Evolutionary conservation across 306 rosid species (phyloP), one percentile per base, ranked within the genome.

Genomic region (Sesbania bispinosa): DNA sequence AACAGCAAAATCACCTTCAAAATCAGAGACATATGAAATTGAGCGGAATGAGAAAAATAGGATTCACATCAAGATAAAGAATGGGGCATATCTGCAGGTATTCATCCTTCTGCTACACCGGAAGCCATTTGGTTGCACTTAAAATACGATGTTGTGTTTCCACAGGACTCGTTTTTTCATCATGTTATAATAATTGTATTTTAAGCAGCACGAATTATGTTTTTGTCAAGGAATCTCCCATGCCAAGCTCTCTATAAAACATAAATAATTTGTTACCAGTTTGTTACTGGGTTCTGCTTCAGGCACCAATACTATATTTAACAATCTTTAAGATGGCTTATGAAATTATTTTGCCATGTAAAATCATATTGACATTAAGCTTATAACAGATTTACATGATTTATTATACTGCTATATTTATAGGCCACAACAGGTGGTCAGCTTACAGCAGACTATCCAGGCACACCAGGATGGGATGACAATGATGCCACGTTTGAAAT

Each of bases 391-490:
- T 75, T 59, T 67, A 32, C 52, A 30, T 68, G 51, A 71, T 71
- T 43, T 43, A 67, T 32, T 69, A 42, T 39, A 55, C 65, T 5
- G 1, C 29, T 68, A 46, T 72, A 45, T 47, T 81, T 62, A 18
- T 80, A 94, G 97, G 90, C 92, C 67, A 80, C 89, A 77, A 62
- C 67, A 30, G 78, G 50, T 69, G 86, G 81, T 77, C 92, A 84
- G 81, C 89, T 89, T 10, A 83, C 84, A 8, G 92, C 89, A 69
- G 82, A 87, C 84, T 88, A 84, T 87, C 86, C 83, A 45, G 95
- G 85, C 70, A 67, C 57, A 62, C 98, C 97, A 18, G 97, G 86
- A 79, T 94, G 98, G 96, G 97, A 89, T 70, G 77, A 86, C 84
- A 90, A 90, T 76, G 81, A 88, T 53, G 95, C 92, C 61, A 86